Evolutionary conservation across 306 rosid genomes (phyloP).

Genomic region (Begonia peltatifolia): DNA sequence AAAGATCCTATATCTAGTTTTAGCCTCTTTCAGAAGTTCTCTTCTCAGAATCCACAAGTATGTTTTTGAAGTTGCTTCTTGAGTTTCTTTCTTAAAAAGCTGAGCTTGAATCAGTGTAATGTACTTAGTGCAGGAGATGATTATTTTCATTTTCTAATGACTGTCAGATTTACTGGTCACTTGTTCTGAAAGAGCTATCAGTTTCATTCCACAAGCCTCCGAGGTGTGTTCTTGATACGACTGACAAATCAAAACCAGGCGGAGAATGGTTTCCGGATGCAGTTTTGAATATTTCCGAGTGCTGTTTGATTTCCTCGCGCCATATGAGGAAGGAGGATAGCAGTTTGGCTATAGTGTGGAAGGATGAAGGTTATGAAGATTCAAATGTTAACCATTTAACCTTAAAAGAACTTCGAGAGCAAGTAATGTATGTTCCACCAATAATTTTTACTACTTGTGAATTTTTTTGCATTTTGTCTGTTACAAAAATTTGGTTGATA

Average conservation of each 20-base stretch:
- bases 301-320: conserved; percentile 45
- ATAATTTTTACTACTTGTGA: background rate
- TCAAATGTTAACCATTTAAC: conserved; percentile 36
- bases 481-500: too few species aligned
- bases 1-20: conserved; percentile 68
- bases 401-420: conserved; percentile 52
- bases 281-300: conserved; percentile 60
- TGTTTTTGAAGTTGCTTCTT: background rate
- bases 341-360: conserved; percentile 62
- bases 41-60: conserved; percentile 55
- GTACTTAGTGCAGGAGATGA: background rate
- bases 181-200: conserved; percentile 55
- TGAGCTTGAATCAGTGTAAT: background rate
- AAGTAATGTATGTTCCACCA: conserved; percentile 50
- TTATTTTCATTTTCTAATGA: background rate
- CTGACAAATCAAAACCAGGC: conserved; percentile 32
- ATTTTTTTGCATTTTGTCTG: background rate
- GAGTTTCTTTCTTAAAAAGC: background rate
- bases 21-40: conserved; percentile 39
- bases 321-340: conserved; percentile 41
- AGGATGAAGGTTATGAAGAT: conserved; percentile 57
- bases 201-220: conserved; percentile 43
- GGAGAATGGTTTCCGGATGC: conserved; percentile 70
- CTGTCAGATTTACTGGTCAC: conserved; percentile 66
- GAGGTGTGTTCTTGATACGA: conserved; percentile 38